Percentiles rank a stretch among this genome's conserved stretches.
Evolutionary conservation across 139 green algal genomes (phyloP).

Genomic region (Eudorina sp.): DNA sequence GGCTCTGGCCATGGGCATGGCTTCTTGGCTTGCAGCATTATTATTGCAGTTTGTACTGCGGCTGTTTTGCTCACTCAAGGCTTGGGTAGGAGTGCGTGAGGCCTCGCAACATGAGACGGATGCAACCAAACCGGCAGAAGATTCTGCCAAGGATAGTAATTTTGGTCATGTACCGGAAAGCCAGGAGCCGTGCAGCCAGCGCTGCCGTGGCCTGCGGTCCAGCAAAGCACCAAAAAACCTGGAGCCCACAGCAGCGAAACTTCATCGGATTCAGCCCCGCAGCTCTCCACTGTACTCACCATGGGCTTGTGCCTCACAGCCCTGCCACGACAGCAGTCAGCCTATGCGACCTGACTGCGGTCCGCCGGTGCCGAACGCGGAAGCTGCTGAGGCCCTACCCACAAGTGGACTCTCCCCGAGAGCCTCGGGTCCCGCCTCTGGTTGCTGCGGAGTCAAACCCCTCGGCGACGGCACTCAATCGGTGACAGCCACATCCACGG

Average conservation of each 20-base stretch:
- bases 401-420: neutral
- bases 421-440: no score
- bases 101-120: neutral
- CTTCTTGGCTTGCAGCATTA: neutral
- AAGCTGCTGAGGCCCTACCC: neutral
- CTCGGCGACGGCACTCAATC: neutral
- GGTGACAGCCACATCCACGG: neutral
- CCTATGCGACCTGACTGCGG: neutral
- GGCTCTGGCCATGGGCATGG: no score
- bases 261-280: neutral
- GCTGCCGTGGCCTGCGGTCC: neutral
- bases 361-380: neutral
- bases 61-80: neutral
- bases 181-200: neutral
- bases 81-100: neutral
- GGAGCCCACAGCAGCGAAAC: neutral
- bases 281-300: neutral
- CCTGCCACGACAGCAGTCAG: neutral
- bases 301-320: neutral
- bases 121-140: neutral
- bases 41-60: slow-evolving; percentile 6
- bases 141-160: neutral
- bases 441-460: neutral
- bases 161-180: neutral
- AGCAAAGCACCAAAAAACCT: no score